Base-by-base conservation (phyloP, 2,329 filamentous ascomycete species). In the Bisporella sp. region DNA sequence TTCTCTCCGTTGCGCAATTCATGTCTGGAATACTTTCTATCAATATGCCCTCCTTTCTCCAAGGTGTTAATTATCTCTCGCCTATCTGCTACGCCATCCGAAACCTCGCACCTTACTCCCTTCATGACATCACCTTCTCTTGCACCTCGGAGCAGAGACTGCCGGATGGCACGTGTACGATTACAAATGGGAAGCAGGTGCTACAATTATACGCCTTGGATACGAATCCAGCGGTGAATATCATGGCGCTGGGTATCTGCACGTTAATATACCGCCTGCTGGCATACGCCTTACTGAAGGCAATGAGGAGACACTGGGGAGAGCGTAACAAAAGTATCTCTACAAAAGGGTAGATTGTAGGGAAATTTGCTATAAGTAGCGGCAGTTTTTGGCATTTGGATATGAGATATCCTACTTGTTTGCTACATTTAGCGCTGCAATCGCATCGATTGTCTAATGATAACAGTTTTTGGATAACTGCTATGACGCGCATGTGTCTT, bases 1-100 rank as follows among this genome's bases (percentile, higher is more conserved):
- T 90, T 13, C 72, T 91, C 4, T 82, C 81, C 0, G 77, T 91
- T 6, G 82, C 85, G 0, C 84, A 84, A 58, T 77, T 82, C 61
- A 86, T 90, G 75, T 78, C 78, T 0, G 86, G 86, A 1, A 73
- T 89, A 33, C 76, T 90, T 65, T 85, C 80, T 50, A 82, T 89
- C 56, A 70, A 83, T 58, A 82, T 89, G 69, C 84, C 86, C 1
- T 59, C 65, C 3, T 76, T 89, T 12, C 77, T 89, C 44, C 71
- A 81, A 55, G 81, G 75, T 0, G 75, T 88, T 62, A 90, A 90
- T 63, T 83, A 88, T 63, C 74, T 90, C 44, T 82, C 76, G 1
- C 87, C 87, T 0, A 75, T 88, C 48, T 83, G 86, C 47, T 91
- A 89, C 62, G 76, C 79, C 0, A 74, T 84, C 4, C 79, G 79